phyloP scores from a whole-genome alignment of 1,284 basidiomycete species.

The Xerocomus tenax region DNA sequence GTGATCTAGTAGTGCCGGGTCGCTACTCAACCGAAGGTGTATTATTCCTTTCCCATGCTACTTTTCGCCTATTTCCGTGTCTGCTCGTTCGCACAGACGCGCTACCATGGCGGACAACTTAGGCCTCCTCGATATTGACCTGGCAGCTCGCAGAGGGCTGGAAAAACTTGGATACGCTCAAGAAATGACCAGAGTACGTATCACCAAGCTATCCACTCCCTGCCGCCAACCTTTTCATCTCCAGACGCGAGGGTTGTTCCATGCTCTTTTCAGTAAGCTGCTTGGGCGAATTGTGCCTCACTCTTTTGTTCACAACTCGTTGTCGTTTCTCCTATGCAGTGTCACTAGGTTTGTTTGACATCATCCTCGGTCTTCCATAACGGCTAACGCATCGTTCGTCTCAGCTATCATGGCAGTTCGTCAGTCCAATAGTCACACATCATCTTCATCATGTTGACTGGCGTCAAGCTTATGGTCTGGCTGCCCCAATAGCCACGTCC shows the following conservation, averaged over 20 bases:
- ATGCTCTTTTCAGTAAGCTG: conserved; percentile 44
- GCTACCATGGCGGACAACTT: conserved; percentile 10
- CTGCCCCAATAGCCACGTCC: conserved; percentile 47
- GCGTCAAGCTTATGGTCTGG: conserved; percentile 41
- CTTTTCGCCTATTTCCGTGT: background rate
- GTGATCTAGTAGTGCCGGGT: too few species aligned
- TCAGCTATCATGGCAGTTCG: conserved; percentile 50
- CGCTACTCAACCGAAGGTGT: too few species aligned
- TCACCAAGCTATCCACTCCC: too few species aligned
- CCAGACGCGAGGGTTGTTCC: conserved; percentile 42
- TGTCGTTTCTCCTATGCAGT: conserved; percentile 27
- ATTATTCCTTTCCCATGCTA: background rate
- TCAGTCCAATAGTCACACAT: conserved; percentile 24
- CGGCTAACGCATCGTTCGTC: background rate
- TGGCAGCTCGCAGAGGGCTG: conserved; percentile 30
- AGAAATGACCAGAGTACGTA: conserved; percentile 40
- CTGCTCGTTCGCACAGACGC: background rate
- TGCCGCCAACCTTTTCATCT: background rate
- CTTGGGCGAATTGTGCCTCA: background rate
- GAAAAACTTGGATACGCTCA: conserved; percentile 45
- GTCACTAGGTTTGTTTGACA: conserved; percentile 35
- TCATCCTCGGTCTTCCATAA: background rate
- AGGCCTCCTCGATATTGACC: conserved; percentile 16
- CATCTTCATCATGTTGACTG: conserved; percentile 3
- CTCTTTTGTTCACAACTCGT: background rate